A percentile compares a stretch with the other conserved stretches of the same genome.
Evolutionary conservation across 2,329 filamentous ascomycete genomes (phyloP).

Genomic region (Pyrenochaeta sp.): DNA sequence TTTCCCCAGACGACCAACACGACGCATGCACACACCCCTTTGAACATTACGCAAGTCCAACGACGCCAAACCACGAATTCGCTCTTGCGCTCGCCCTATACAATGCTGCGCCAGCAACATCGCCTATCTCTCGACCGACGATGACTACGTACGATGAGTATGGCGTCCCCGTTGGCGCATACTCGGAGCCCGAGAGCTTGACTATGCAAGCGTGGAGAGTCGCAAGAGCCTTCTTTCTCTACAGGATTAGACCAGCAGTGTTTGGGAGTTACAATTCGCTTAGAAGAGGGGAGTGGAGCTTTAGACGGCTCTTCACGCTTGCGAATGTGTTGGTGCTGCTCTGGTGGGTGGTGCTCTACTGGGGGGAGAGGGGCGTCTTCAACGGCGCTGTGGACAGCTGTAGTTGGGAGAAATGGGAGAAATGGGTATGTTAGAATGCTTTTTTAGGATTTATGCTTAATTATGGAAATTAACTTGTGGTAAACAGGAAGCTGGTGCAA

Average conservation of each 20-base stretch:
- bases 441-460: no score
- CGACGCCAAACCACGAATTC: slow-evolving; percentile 13
- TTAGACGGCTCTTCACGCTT: slow-evolving; percentile 34
- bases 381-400: slow-evolving; percentile 74
- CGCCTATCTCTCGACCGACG: slow-evolving; percentile 17
- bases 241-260: slow-evolving; percentile 36
- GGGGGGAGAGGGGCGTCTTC: slow-evolving; percentile 86
- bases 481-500: slow-evolving; percentile 80
- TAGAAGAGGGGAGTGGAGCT: slow-evolving; percentile 30
- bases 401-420: slow-evolving; percentile 87
- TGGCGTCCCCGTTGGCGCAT: slow-evolving; percentile 49
- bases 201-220: slow-evolving; percentile 39
- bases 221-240: slow-evolving; percentile 41
- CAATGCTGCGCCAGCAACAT: slow-evolving; percentile 40
- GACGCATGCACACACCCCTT: slow-evolving; percentile 8
- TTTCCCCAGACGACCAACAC: background rate
- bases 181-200: slow-evolving; percentile 47
- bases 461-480: no score
- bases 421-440: slow-evolving; percentile 70
- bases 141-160: slow-evolving; percentile 53
- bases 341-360: slow-evolving; percentile 82
- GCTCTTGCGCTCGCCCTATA: slow-evolving; percentile 15
- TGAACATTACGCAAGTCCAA: slow-evolving; percentile 27
- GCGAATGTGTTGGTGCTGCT: slow-evolving; percentile 67
- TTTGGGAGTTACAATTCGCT: slow-evolving; percentile 18